Conservation (phyloP, 345 rosid genomes). For the Kernera saxatilis region DNA sequence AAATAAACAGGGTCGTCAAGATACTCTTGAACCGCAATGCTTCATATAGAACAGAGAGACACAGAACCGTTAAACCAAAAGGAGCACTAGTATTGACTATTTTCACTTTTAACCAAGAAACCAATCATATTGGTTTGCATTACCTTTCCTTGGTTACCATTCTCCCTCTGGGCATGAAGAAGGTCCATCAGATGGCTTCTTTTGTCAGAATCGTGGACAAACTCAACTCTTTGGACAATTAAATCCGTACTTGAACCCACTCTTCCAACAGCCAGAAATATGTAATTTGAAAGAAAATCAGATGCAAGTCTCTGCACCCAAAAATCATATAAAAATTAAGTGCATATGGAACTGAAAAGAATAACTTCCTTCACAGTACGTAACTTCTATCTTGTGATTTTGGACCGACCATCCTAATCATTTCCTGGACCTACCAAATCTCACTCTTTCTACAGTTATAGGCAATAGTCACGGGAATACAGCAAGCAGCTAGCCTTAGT, state of each 20-base stretch:
- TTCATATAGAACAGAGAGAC: background rate
- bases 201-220: constrained; percentile 89
- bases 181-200: constrained; percentile 99
- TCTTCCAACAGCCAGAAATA: constrained; percentile 96
- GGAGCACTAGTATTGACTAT: background rate
- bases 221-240: constrained; percentile 93
- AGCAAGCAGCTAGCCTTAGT: background rate
- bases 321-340: background rate
- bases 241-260: constrained; percentile 99
- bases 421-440: background rate
- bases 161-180: constrained; percentile 91
- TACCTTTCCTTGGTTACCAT: constrained; percentile 83
- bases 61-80: background rate
- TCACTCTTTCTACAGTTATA: background rate
- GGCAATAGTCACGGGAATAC: background rate
- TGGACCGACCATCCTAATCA: background rate
- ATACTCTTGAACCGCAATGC: constrained; percentile 1
- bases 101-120: background rate
- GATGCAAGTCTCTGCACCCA: constrained; percentile 86
- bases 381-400: background rate
- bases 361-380: background rate
- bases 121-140: background rate
- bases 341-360: background rate
- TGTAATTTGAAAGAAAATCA: constrained; percentile 74
- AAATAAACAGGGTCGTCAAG: constrained; percentile 1